phyloP scores from a whole-genome alignment of 495 filamentous ascomycete genomes.

The Penicillium cosmopolitanum region DNA sequence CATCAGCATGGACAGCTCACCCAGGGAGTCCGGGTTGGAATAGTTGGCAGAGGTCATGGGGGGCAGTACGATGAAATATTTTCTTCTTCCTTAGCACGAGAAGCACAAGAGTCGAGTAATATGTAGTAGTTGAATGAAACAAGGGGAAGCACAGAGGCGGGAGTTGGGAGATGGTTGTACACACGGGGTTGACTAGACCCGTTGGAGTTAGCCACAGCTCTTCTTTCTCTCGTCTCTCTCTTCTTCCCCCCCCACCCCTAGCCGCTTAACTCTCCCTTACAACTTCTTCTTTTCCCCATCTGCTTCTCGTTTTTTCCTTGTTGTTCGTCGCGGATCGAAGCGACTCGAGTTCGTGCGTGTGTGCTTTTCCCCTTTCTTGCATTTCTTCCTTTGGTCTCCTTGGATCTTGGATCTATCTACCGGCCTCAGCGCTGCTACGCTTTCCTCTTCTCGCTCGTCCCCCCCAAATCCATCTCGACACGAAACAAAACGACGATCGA shows the following conservation, averaged over 20 bases:
- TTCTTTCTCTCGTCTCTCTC: background rate
- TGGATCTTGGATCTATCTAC: constrained; percentile 6
- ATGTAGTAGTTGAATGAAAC: background rate
- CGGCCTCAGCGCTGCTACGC: constrained; percentile 10
- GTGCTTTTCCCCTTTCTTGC: constrained; percentile 11
- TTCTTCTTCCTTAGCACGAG: too few species aligned
- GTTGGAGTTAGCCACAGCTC: constrained; percentile 27
- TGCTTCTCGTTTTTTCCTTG: constrained; percentile 20
- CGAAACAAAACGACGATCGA: constrained; percentile 4
- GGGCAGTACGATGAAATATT: too few species aligned
- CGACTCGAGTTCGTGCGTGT: constrained; percentile 13
- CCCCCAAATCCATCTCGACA: constrained; percentile 16
- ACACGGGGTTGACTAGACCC: constrained; percentile 31
- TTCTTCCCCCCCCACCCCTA: constrained; percentile 34
- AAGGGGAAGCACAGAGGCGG: constrained; percentile 10
- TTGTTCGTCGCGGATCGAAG: constrained; percentile 15
- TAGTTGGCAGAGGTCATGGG: constrained; percentile 24
- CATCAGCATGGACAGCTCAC: constrained; percentile 45
- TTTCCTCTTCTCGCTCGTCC: constrained; percentile 4
- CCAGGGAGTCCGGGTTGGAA: constrained; percentile 46
- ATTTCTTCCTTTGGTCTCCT: constrained; percentile 6
- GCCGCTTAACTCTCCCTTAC: constrained; percentile 38
- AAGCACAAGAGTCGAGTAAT: background rate
- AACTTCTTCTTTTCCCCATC: constrained; percentile 21
- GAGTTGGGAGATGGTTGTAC: constrained; percentile 27